A percentile compares a stretch with the other conserved stretches of the same genome.
phyloP scores from a whole-genome alignment of 2,329 filamentous ascomycete genomes.

The Mariannaea sp. region DNA sequence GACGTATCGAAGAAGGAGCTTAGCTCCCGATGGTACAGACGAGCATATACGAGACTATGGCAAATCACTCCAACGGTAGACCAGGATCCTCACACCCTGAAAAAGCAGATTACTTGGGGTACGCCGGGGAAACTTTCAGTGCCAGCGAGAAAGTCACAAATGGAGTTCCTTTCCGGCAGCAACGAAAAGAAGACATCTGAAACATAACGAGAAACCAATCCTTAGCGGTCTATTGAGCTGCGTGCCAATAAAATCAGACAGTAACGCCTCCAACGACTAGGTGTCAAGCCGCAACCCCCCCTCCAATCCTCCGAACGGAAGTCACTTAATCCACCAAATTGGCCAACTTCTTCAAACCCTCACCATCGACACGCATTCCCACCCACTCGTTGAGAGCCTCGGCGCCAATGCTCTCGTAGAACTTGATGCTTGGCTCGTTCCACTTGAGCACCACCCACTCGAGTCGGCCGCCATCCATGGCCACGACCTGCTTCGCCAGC shows the following conservation, averaged over 20 bases:
- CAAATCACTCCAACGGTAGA: conserved; percentile 50
- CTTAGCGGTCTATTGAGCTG: neutral
- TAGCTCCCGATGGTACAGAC: conserved; percentile 50
- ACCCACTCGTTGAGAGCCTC: conserved; percentile 72
- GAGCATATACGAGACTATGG: conserved; percentile 55
- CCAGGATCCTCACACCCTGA: conserved; percentile 38
- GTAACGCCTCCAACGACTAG: neutral
- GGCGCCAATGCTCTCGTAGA: conserved; percentile 78
- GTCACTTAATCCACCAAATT: conserved; percentile 42
- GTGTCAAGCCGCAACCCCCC: no score
- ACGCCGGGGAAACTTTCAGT: conserved; percentile 29
- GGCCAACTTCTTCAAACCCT: conserved; percentile 65
- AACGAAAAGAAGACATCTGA: conserved; percentile 24
- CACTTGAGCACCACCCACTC: conserved; percentile 94
- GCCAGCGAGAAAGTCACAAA: conserved; percentile 41
- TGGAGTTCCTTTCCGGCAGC: conserved; percentile 55
- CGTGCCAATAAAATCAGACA: neutral
- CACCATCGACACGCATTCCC: conserved; percentile 73
- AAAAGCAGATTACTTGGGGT: conserved; percentile 55
- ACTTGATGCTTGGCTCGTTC: conserved; percentile 89
- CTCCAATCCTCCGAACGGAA: neutral
- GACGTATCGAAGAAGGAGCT: conserved; percentile 41
- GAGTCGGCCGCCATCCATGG: conserved; percentile 73
- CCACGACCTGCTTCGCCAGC: conserved; percentile 78
- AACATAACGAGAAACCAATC: neutral